These are phyloP conservation scores for Epithele typhae DNA, from an alignment of 768 basidiomycete genomes.

Conservation along the genomic window DNA sequence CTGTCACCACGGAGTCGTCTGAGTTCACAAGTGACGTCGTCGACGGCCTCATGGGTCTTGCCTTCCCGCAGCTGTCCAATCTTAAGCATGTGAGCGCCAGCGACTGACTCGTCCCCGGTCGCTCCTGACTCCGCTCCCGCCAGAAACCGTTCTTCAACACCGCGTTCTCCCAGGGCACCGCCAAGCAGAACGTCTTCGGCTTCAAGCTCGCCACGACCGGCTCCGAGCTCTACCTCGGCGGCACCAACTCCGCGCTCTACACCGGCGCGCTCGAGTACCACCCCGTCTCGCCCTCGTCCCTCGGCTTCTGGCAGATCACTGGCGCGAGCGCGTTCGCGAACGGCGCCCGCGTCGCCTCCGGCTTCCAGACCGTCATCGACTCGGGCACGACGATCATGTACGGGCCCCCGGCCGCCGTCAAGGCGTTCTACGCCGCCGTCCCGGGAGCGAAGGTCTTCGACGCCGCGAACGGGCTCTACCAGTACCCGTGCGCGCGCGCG, in stretches of 20 bases:
- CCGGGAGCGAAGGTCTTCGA: constrained; percentile 15
- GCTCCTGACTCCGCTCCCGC: neutral
- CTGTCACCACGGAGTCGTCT: constrained; percentile 14
- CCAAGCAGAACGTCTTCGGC: constrained; percentile 29
- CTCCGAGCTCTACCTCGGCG: too few species aligned
- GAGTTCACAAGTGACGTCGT: constrained; percentile 9
- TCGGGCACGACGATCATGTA: too few species aligned
- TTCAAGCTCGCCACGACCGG: too few species aligned
- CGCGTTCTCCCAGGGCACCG: constrained; percentile 17
- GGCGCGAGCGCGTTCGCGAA: constrained; percentile 12
- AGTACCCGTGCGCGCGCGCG: constrained; percentile 13
- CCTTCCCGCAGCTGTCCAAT: constrained; percentile 23
- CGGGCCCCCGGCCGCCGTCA: neutral
- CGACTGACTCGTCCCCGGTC: too few species aligned
- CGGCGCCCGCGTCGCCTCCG: constrained; percentile 6
- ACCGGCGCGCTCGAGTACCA: too few species aligned
- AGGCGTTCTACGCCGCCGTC: constrained; percentile 12
- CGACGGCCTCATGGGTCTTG: constrained; percentile 31
- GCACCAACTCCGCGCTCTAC: too few species aligned
- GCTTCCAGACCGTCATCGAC: too few species aligned
- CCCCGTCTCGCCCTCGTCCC: constrained; percentile 31
- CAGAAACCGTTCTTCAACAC: constrained; percentile 18
- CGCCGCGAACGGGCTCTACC: constrained; percentile 18
- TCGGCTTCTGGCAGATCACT: constrained; percentile 22
- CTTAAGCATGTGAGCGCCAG: constrained; percentile 1